These are phyloP conservation scores for Cystobasidium pallidum DNA, from an alignment of 1,284 basidiomycete species.

Conservation along the genomic window DNA sequence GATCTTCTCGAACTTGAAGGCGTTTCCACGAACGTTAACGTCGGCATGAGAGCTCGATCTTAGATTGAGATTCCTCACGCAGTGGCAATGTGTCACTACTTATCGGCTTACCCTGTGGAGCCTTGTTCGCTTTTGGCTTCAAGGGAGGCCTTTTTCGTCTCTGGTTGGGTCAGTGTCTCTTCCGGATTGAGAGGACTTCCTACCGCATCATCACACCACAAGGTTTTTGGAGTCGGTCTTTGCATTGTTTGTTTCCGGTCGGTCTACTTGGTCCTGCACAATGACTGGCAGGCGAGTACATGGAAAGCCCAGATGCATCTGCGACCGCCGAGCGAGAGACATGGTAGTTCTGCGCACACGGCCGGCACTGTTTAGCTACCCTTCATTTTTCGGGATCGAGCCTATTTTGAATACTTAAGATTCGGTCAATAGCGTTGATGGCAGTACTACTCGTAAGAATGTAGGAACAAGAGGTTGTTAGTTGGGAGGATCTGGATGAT, in stretches of 20 bases:
- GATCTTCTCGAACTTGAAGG: too few relatives aligned
- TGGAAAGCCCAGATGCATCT: constrained; percentile 6
- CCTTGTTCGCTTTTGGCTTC: constrained; percentile 23
- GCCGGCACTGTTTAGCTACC: not conserved
- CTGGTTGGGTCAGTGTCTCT: constrained; percentile 21
- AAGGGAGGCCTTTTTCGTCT: constrained; percentile 9
- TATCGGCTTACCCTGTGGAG: constrained; percentile 8
- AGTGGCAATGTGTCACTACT: constrained; percentile 10
- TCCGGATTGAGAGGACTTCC: not conserved
- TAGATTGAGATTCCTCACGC: constrained; percentile 9
- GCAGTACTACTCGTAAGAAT: too few relatives aligned
- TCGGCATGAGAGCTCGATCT: too few relatives aligned
- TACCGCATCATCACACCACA: not conserved
- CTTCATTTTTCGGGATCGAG: too few relatives aligned
- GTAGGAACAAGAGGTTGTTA: too few relatives aligned
- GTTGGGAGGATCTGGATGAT: too few relatives aligned
- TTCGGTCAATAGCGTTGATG: too few relatives aligned
- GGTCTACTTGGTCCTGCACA: not conserved
- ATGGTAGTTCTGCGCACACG: not conserved
- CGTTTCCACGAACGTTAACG: too few relatives aligned
- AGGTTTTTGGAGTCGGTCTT: constrained; percentile 17
- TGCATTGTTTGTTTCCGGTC: not conserved
- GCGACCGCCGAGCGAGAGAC: not conserved
- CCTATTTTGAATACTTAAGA: too few relatives aligned
- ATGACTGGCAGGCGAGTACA: constrained; percentile 11